phyloP scores from a whole-genome alignment of 306 rosid species.

The Cucurbita maxima region DNA sequence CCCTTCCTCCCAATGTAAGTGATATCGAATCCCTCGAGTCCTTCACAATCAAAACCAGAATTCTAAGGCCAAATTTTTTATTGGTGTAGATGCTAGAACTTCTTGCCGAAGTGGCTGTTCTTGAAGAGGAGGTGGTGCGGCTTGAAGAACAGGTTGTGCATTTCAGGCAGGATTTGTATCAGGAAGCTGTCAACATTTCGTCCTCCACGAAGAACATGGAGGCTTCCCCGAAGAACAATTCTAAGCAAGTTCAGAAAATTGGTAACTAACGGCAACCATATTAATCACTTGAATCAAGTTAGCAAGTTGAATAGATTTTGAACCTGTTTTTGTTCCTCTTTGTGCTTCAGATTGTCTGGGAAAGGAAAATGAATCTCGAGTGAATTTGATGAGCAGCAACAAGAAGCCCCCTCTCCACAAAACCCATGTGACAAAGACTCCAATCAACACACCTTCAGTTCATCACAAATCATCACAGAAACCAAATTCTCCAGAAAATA shows the following conservation, averaged over 20 bases:
- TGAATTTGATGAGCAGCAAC: constrained; percentile 22
- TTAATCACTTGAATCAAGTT: background rate
- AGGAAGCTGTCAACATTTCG: constrained; percentile 62
- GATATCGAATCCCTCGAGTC: background rate
- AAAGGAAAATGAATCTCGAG: constrained; percentile 42
- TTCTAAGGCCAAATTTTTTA: constrained; percentile 8
- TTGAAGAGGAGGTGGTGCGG: constrained; percentile 89
- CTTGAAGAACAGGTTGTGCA: constrained; percentile 75
- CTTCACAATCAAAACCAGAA: background rate
- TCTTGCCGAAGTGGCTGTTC: constrained; percentile 86
- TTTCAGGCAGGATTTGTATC: constrained; percentile 63
- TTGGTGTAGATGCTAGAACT: constrained; percentile 53
- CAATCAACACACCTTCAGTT: constrained; percentile 30
- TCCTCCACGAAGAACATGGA: constrained; percentile 47
- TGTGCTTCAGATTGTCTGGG: constrained; percentile 39
- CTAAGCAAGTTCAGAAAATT: constrained; percentile 19
- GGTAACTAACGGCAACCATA: background rate
- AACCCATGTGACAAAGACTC: constrained; percentile 13
- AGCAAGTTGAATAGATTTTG: background rate
- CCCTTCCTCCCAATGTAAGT: constrained; percentile 71
- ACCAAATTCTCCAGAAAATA: constrained; percentile 23
- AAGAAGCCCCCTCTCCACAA: constrained; percentile 21
- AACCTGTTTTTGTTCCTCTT: constrained; percentile 5
- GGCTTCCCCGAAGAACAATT: constrained; percentile 11
- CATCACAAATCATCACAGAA: constrained; percentile 34